Evolutionary conservation across 768 basidiomycete genomes (phyloP), one percentile per base, ranked within the genome.

Genomic region (Agaricus blazei): DNA sequence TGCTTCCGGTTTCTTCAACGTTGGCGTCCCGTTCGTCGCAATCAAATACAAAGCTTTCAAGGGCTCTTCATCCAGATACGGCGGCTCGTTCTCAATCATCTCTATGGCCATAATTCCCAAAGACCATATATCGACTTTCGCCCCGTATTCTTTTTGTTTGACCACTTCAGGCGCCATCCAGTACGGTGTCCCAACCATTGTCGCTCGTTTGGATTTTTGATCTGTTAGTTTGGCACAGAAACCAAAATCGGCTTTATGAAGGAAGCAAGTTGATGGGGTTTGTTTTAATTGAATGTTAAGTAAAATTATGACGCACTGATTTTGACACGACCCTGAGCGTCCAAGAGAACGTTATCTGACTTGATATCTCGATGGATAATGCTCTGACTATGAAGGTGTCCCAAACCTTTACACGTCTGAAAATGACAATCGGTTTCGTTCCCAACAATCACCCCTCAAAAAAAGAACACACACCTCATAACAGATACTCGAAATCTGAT

Each of bases 131-230:
- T 96, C 94, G 23, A 96, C 94, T 70, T 96, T 96, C 26, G 93
- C 91, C 45, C 94, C 93, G 65, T 97, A 97, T 70, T 94, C 93
- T 71, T 96, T 95, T 68, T 94, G 90, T 72, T 93, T 95, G 64
- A 97, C 93, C 51, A 97, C 93, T 69, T 97, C 94, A n/a, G 94
- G 94, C 2, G 94, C 94, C 94, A 97, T 97, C 94, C 94, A 96
- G 71, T 96, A 96, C 1, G 94, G 94, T 9, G 93, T 96, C 34
- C 94, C 94, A 3, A 97, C 93, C 94, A 96, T 96, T n/a, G 93
- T 96, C 29, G 93, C 93, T 51, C 94, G 89, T 71, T 96, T 96
- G 41, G 90, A 94, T 69, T 96, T 97, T 72, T 96, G 91, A 64
- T 95, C 93, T 1, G 94, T 95, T 28, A 98, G 78, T 68, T 96